Evolutionary conservation across 2,329 filamentous ascomycete species (phyloP).

Genomic region (Fusarium armeniacum): DNA sequence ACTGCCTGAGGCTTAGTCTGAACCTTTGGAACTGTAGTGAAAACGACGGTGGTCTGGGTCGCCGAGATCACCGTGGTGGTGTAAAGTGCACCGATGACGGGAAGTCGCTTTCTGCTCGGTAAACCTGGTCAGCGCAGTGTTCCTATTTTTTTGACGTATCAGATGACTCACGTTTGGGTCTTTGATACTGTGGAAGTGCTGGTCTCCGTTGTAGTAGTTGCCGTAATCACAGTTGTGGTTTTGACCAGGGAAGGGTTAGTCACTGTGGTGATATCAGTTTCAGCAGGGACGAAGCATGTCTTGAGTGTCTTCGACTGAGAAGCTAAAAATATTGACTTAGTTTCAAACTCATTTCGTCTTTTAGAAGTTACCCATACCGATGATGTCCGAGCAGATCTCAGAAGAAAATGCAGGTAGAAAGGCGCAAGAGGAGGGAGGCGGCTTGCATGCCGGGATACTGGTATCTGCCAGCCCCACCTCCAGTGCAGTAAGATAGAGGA

Average conservation of each 20-base stretch:
- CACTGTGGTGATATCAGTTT: not conserved
- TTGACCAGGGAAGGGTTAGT: not conserved
- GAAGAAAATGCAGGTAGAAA: not conserved
- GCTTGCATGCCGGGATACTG: not conserved
- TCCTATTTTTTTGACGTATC: no score
- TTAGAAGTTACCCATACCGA: not conserved
- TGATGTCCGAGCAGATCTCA: not conserved
- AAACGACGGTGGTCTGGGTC: not conserved
- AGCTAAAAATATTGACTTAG: not conserved
- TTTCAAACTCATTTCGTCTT: not conserved
- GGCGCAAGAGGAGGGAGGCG: not conserved
- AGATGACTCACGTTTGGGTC: not conserved
- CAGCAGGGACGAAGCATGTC: not conserved
- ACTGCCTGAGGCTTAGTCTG: not conserved
- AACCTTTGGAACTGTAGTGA: not conserved
- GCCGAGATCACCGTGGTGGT: not conserved
- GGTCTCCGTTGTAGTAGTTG: slow-evolving; percentile 1
- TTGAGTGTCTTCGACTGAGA: not conserved
- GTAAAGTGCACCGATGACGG: not conserved
- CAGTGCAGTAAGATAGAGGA: not conserved
- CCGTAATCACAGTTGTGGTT: not conserved
- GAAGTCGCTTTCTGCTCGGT: not conserved
- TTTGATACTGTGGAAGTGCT: not conserved
- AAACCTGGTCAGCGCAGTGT: not conserved
- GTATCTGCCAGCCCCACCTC: not conserved